These are phyloP conservation scores for Rhododendron molle DNA, from an alignment of 148 eudicot species.

Conservation along the genomic window DNA sequence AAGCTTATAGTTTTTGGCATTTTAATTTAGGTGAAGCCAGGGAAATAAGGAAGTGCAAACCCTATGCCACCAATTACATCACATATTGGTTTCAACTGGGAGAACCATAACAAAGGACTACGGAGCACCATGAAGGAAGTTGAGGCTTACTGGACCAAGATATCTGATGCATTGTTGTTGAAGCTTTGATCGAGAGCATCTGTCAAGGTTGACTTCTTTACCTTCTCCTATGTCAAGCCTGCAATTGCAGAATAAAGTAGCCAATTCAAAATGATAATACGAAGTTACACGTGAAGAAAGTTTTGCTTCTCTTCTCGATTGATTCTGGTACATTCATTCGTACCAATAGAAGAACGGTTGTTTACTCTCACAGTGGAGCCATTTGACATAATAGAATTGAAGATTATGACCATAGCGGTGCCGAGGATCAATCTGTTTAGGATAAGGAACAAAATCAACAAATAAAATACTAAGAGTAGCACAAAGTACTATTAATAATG, in stretches of 20 bases:
- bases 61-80: neutral
- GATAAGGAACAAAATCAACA: neutral
- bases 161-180: constrained; percentile 66
- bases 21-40: neutral
- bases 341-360: constrained; percentile 89
- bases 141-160: constrained; percentile 56
- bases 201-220: constrained; percentile 48
- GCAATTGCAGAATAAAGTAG: constrained; percentile 8
- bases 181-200: constrained; percentile 53
- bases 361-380: constrained; percentile 76
- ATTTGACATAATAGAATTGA: constrained; percentile 66
- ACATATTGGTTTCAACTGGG: neutral
- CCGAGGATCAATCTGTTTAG: constrained; percentile 75
- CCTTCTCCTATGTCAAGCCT: constrained; percentile 79
- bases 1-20: neutral
- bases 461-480: neutral
- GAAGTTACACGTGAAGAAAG: neutral
- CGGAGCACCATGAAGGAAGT: neutral
- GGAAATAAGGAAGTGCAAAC: neutral
- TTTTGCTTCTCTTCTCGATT: neutral
- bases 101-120: neutral
- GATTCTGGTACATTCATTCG: neutral
- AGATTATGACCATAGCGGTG: constrained; percentile 93
- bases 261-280: neutral
- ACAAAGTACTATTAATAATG: neutral